phyloP scores from a whole-genome alignment of 176 grass and related monocot genomes.

The Cenchrus americanus region DNA sequence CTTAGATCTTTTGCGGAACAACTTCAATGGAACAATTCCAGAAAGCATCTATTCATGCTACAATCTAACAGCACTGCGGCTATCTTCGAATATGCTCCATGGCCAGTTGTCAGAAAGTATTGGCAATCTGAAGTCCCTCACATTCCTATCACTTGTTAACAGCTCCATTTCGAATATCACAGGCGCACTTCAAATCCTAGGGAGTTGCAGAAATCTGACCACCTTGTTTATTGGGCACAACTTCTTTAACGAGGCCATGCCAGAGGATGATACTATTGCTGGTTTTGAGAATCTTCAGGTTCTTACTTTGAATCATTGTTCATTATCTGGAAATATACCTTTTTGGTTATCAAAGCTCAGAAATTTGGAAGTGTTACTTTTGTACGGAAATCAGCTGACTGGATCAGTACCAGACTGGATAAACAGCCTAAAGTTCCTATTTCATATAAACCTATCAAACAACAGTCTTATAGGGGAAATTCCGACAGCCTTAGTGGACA shows the following conservation, averaged over 20 bases:
- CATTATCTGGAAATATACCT: constrained; percentile 48
- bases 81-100: constrained; percentile 29
- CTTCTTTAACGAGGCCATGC: constrained; percentile 40
- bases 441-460: constrained; percentile 45
- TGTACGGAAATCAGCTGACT: constrained; percentile 35
- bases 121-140: constrained; percentile 29
- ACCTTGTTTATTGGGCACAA: constrained; percentile 29
- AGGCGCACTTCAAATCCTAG: constrained; percentile 37
- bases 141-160: constrained; percentile 36
- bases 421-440: constrained; percentile 19
- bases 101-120: constrained; percentile 42
- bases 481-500: constrained; percentile 34
- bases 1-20: constrained; percentile 36
- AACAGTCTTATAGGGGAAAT: constrained; percentile 43
- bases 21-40: constrained; percentile 43
- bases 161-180: constrained; percentile 42
- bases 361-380: constrained; percentile 28
- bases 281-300: constrained; percentile 51
- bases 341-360: constrained; percentile 41
- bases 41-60: constrained; percentile 51
- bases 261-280: constrained; percentile 9
- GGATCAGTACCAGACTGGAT: constrained; percentile 49
- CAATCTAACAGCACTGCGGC: constrained; percentile 34
- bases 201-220: constrained; percentile 36
- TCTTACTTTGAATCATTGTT: constrained; percentile 24